A percentile compares a stretch with the other conserved stretches of the same genome.
Evolutionary conservation across 129 eudicot genomes (phyloP).

Genomic region (Tagetes patula): DNA sequence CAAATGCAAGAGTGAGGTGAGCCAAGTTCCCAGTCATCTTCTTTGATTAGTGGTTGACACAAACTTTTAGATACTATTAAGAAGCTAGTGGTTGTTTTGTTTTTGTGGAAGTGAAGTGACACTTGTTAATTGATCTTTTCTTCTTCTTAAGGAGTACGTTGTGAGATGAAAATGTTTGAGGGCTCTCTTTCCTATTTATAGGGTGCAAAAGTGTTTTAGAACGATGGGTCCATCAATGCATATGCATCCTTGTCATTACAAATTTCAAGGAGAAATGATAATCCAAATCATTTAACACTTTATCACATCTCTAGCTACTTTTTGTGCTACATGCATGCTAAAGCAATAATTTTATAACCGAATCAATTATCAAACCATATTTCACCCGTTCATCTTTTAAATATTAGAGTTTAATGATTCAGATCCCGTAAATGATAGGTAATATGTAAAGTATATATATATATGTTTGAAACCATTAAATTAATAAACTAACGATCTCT

Average conservation of each 20-base stretch:
- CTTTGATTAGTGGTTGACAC: background rate
- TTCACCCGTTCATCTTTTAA: too few species aligned
- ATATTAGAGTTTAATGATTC: too few species aligned
- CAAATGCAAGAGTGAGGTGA: constrained; percentile 66
- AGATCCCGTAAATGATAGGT: too few species aligned
- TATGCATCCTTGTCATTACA: background rate
- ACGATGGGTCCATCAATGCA: constrained; percentile 24
- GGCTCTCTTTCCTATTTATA: constrained; percentile 38
- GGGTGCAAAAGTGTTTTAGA: constrained; percentile 17
- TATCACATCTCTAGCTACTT: background rate
- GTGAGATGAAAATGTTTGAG: constrained; percentile 8
- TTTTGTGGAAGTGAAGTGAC: background rate
- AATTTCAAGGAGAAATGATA: background rate
- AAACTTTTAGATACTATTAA: background rate
- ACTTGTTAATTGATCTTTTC: constrained; percentile 5
- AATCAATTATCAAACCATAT: background rate
- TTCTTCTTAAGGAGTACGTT: constrained; percentile 2
- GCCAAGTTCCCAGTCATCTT: constrained; percentile 40
- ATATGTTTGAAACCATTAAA: too few species aligned
- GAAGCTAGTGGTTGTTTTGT: background rate
- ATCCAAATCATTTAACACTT: constrained; percentile 5
- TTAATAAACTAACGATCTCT: too few species aligned
- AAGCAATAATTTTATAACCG: background rate
- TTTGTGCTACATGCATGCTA: background rate
- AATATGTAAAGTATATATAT: too few species aligned